Percentiles rank a stretch among this genome's conserved stretches.
These are phyloP conservation scores for Moesziomyces globuligerus DNA, from an alignment of 1,284 basidiomycete species.

Conservation along the genomic window DNA sequence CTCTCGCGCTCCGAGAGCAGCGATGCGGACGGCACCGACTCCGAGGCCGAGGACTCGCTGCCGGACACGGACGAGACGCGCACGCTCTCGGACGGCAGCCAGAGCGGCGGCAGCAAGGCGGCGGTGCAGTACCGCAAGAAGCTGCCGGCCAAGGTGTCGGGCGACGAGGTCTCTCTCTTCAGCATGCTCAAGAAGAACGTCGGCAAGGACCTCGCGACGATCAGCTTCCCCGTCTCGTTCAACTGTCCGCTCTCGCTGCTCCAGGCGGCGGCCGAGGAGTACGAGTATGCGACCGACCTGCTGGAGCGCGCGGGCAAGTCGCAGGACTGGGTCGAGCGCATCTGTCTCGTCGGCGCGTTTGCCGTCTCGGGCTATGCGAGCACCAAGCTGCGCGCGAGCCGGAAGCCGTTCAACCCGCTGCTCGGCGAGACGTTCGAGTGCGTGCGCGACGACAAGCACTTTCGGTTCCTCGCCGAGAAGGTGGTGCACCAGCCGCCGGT, in stretches of 20 bases:
- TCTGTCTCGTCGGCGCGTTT: constrained; percentile 62
- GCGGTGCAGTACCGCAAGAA: constrained; percentile 65
- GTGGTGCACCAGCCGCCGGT: constrained; percentile 66
- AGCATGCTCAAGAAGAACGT: constrained; percentile 89
- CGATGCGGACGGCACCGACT: constrained; percentile 45
- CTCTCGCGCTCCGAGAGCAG: constrained; percentile 55
- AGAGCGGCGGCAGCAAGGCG: constrained; percentile 4
- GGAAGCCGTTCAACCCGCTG: constrained; percentile 67
- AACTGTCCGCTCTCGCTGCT: constrained; percentile 66
- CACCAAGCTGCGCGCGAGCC: constrained; percentile 63
- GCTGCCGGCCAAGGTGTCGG: constrained; percentile 73
- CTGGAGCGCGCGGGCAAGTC: constrained; percentile 60
- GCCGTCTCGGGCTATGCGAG: constrained; percentile 63
- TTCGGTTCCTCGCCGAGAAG: constrained; percentile 65
- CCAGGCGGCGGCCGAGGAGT: constrained; percentile 65
- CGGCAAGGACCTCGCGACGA: constrained; percentile 66
- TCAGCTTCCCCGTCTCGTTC: constrained; percentile 67
- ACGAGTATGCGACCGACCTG: constrained; percentile 65
- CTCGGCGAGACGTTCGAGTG: constrained; percentile 67
- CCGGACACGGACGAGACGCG: constrained; percentile 30
- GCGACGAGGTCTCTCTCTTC: constrained; percentile 87
- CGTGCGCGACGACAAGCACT: constrained; percentile 61
- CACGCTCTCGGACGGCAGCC: constrained; percentile 17
- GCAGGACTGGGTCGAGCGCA: constrained; percentile 59
- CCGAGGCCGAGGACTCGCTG: constrained; percentile 66